Base-by-base conservation (phyloP, 108 stramenopile genomes). In the Conticribra weissflogii region DNA sequence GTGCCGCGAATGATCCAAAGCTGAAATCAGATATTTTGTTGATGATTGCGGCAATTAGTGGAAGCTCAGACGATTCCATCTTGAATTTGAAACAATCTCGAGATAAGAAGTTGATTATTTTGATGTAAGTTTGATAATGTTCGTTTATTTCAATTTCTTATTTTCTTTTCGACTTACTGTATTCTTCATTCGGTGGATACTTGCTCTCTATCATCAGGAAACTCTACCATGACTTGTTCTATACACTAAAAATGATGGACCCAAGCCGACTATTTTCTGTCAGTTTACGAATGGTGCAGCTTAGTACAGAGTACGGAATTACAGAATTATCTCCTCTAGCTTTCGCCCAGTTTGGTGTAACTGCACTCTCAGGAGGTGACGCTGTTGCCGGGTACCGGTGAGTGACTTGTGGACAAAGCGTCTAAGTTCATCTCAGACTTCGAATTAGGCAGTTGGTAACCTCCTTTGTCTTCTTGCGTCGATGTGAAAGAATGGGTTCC, bases 291-390 rank as follows among this genome's bases (percentile, higher is more conserved):
- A 62, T 61, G 59, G 63, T 64, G 48, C 45, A 62, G 30, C 48
- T 75, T 19, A 70, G 59, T 17, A 15, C 71, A 24, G 23, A 53
- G 4, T 36, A 63, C 25, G 74, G 74, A 22, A 25, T 71, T 15
- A 54, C 44, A 29, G 18, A 44, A 27, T 45, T 27, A 33, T 50
- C 69, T 16, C 69, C 74, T 4, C 5, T 62, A 48, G 74, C 44
- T 17, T 71, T 70, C 62, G 69, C 48, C 23, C 48, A 30, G 12
- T 75, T 53, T 44, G 59, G 61, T 14, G 17, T 30, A 22, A 16
- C 46, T 27, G 3, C n/a, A n/a, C n/a, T n/a, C n/a, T n/a, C n/a
- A n/a, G n/a, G n/a, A n/a, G n/a, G n/a, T n/a, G n/a, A n/a, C n/a
- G n/a, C n/a, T n/a, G n/a, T n/a, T n/a, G n/a, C n/a, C n/a, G n/a